These are phyloP conservation scores for Penicillium occitanis DNA, from an alignment of 2,329 filamentous ascomycete species.

Conservation along the genomic window DNA sequence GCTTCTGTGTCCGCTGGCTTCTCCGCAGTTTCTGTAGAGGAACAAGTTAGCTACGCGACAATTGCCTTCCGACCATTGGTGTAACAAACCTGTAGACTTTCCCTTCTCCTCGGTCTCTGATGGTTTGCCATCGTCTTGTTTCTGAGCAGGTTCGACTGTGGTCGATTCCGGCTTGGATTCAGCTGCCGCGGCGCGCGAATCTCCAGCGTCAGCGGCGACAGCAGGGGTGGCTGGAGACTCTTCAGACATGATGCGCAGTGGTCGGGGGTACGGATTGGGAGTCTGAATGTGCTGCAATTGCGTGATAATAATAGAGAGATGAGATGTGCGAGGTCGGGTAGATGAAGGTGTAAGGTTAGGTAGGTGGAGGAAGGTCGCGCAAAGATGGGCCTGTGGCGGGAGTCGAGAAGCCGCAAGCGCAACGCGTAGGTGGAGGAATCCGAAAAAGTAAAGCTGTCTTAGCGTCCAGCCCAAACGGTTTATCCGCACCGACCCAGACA, in stretches of 20 bases:
- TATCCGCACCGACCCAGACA: neutral
- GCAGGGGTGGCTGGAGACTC: slow-evolving; percentile 36
- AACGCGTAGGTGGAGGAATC: slow-evolving; percentile 24
- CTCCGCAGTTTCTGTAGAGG: neutral
- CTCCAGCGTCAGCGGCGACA: slow-evolving; percentile 32
- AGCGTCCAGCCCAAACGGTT: neutral
- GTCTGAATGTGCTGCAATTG: neutral
- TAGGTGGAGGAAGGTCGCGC: slow-evolving; percentile 7
- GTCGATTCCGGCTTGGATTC: slow-evolving; percentile 28
- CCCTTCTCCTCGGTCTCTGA: slow-evolving; percentile 27
- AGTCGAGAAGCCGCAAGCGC: slow-evolving; percentile 24
- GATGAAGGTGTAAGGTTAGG: neutral
- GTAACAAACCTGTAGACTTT: slow-evolving; percentile 33
- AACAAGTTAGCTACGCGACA: slow-evolving; percentile 1
- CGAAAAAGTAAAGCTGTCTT: slow-evolving; percentile 2
- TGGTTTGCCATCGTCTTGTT: slow-evolving; percentile 11
- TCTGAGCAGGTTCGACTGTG: slow-evolving; percentile 25
- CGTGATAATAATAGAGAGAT: neutral
- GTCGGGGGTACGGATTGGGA: neutral
- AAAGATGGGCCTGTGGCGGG: slow-evolving; percentile 27
- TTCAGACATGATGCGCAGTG: slow-evolving; percentile 40
- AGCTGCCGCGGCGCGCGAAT: slow-evolving; percentile 33
- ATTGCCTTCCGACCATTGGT: neutral
- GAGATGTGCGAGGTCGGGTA: neutral
- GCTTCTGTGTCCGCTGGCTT: slow-evolving; percentile 34